phyloP scores from a whole-genome alignment of 495 filamentous ascomycete species.

The Aspergillus taichungensis region DNA sequence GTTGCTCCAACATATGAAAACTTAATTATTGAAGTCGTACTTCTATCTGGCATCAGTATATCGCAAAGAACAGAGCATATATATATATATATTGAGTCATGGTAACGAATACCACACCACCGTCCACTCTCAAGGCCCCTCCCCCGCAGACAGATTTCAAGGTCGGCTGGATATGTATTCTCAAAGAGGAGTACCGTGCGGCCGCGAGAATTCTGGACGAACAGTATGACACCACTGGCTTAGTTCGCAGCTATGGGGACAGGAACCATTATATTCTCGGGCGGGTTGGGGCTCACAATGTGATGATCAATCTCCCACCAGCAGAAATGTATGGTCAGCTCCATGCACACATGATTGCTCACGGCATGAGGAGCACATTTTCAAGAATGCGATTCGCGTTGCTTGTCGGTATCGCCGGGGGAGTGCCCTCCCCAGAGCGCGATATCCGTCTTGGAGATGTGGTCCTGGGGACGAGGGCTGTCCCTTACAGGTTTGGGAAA shows the following conservation, averaged over 20 bases:
- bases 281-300: constrained; percentile 20
- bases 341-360: neutral
- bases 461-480: neutral
- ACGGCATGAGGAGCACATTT: constrained; percentile 24
- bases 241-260: constrained; percentile 1
- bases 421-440: constrained; percentile 10
- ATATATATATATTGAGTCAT: too few relatives aligned
- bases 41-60: too few relatives aligned
- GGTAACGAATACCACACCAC: neutral
- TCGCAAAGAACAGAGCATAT: too few relatives aligned
- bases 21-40: too few relatives aligned
- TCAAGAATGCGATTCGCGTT: constrained; percentile 20
- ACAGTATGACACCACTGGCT: neutral
- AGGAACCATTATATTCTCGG: constrained; percentile 28
- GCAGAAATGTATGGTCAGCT: constrained; percentile 3
- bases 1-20: too few relatives aligned
- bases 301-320: constrained; percentile 19
- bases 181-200: neutral
- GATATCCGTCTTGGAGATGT: constrained; percentile 17
- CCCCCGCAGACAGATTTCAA: neutral
- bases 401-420: constrained; percentile 19
- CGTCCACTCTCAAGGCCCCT: neutral
- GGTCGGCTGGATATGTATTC: neutral
- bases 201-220: neutral
- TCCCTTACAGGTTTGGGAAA: neutral